Evolutionary conservation across 2,329 filamentous ascomycete species (phyloP), one percentile per base, ranked within the genome.

Genomic region (Aspergillus tanneri): DNA sequence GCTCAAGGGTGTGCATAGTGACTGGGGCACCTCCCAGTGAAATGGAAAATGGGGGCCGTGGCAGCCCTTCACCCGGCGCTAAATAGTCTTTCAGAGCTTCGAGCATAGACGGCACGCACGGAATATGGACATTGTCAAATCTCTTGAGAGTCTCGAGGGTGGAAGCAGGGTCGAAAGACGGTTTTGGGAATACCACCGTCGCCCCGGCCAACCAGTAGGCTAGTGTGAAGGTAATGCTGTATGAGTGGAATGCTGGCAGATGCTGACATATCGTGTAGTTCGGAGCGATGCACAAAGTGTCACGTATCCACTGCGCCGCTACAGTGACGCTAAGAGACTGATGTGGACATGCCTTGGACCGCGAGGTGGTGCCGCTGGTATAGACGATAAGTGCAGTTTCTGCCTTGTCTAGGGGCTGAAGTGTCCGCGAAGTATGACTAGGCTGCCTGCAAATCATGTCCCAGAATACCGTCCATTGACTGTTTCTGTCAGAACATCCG

Each of bases 51-150:
- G 40, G 32, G 19, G n/a, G 16, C 10, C 25, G 5, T 12, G 19
- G 14, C 12, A 5, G 6, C 27, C n/a, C 16, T 30, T n/a, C 18
- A 10, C 24, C 19, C 25, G 25, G 19, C 18, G 39, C 28, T 9
- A 32, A 2, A 10, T 43, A 14, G n/a, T 19, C n/a, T 30, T 9
- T 28, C 19, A 37, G 14, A 23, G 39, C 39, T 37, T 48, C 39
- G 8, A 48, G n/a, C 46, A 43, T 48, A 6, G 46, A 43, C 14
- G 46, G 46, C 10, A 48, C 46, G 27, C 46, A 48, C 9, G 46
- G 39, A 19, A 43, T 24, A n/a, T 43, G 23, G 7, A 43, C 40
- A 16, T 43, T 43, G n/a, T 5, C 16, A 3, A 11, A 22, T 30
- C 12, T 32, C 11, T n/a, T 16, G 14, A 48, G 23, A 14, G 24